Percentiles rank a stretch among this genome's conserved stretches.
Conservation (phyloP, 2,329 filamentous ascomycete species). For the Boeremia exigua region DNA sequence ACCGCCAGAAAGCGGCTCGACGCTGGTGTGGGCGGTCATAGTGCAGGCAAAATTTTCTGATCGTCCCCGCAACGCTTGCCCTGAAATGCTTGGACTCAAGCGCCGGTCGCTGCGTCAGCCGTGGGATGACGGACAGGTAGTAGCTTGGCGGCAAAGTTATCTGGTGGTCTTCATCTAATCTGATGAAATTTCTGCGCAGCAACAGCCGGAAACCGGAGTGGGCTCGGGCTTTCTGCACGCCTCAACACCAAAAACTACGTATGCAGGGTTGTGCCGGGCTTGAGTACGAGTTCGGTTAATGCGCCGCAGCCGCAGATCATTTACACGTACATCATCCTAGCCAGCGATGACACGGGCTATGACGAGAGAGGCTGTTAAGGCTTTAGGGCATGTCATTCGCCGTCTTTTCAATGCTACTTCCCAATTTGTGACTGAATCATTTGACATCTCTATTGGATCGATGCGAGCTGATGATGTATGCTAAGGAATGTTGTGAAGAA, state of each 20-base stretch:
- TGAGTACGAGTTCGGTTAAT: slow-evolving; percentile 29
- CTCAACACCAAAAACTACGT: slow-evolving; percentile 16
- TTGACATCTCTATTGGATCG: slow-evolving; percentile 6
- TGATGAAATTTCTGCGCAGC: slow-evolving; percentile 27
- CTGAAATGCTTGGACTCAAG: slow-evolving; percentile 13
- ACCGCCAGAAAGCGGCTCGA: slow-evolving; percentile 19
- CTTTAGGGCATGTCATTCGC: slow-evolving; percentile 15
- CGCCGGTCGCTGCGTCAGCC: slow-evolving; percentile 18
- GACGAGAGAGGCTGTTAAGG: slow-evolving; percentile 38
- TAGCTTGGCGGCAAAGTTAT: slow-evolving; percentile 24
- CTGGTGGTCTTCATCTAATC: slow-evolving; percentile 32
- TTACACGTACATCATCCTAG: slow-evolving; percentile 22
- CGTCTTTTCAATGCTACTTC: neutral
- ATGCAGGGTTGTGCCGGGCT: slow-evolving; percentile 31
- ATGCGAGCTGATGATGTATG: neutral
- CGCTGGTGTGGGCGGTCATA: slow-evolving; percentile 26
- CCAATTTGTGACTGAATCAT: slow-evolving; percentile 6
- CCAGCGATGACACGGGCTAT: slow-evolving; percentile 19
- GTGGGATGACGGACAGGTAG: slow-evolving; percentile 28
- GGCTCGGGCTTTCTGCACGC: slow-evolving; percentile 20
- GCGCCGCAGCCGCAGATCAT: slow-evolving; percentile 23
- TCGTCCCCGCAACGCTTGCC: slow-evolving; percentile 35
- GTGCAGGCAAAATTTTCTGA: slow-evolving; percentile 37
- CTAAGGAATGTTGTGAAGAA: neutral
- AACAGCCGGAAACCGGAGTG: slow-evolving; percentile 27